Base-by-base conservation (phyloP, 2,329 filamentous ascomycete species). In the Ascochyta lentis region DNA sequence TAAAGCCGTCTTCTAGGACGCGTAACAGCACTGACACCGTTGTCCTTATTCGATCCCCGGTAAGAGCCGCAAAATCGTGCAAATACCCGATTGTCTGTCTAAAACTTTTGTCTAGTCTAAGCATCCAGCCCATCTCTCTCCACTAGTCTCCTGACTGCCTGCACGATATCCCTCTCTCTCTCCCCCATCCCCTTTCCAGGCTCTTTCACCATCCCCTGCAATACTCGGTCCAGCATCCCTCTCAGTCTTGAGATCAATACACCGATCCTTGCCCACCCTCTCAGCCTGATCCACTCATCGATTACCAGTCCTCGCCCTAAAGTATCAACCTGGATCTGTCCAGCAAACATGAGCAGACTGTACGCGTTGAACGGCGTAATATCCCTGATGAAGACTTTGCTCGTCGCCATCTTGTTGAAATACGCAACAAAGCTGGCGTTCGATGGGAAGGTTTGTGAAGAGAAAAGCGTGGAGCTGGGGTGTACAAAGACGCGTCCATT, bases 181-280 rank as follows among this genome's bases (percentile, higher is more conserved):
- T 49, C 65, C 2, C 65, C 78, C 33, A 87, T 71, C 41, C 87
- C 85, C 54, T 84, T 72, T 12, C 81, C 82, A 0, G 91, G 91
- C 60, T 90, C 87, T 72, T 93, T 91, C 44, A 97, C 86, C 76
- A 92, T 92, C 62, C 84, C 82, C 54, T 89, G 89, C 68, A 99
- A 84, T 58, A 96, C 82, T 62, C 89, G 86, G 78, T 99, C 95
- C 49, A 99, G 82, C 87, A 98, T 90, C 54, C 87, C 87, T 60
- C 95, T 84, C 63, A 99, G 77, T 59, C 94, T 83, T 41, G 89
- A 90, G 3, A 96, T 89, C 64, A 99, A 76, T 12, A 98, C 94
- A 27, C 94, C 95, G 60, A 99, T 95, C 42, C 95, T 85, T 1
- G 95, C 94, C 95, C 95, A 99, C 0, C 95, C 95, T 23, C 92